Evolutionary conservation across 2,329 filamentous ascomycete species (phyloP), one percentile per base, ranked within the genome.

Genomic region (Alternaria infectoria): DNA sequence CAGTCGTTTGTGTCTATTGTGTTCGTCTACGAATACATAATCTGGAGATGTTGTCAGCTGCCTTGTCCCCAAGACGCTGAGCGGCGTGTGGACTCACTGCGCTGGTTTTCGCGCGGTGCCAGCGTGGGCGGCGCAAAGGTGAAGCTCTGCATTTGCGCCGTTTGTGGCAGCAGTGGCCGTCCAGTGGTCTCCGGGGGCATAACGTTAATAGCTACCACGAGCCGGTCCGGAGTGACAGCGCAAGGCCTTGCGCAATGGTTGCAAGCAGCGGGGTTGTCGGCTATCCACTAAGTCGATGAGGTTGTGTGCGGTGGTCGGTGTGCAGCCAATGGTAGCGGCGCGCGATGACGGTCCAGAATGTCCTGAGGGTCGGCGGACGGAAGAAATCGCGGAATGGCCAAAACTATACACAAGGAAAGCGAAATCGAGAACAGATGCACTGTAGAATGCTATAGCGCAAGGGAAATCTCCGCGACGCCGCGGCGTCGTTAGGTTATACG

Each of bases 11-110:
- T 98, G 96, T 68, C 96, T 91, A 83, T 98, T 98, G 81, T 98
- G 96, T 81, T 98, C 95, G 81, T 98, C 95, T 61, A 98, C 96
- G 78, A 98, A 98, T 74, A 98, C 96, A 91, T 97, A 98, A 80
- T 97, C 94, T 97, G 74, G 49, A 63, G 49, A 77, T 25, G 45
- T 40, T 51, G 67, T 78, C 66, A 76, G 68, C 60, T 36, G 23
- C n/a, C 17, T 19, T 30, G 7, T 43, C n/a, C 19, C 32, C 32
- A 25, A 32, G n/a, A 25, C 46, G 45, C 40, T 40, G 17, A 59
- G 43, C 44, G 47, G 51, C 49, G 65, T 51, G 60, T 40, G 54
- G 51, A 79, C 90, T 85, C 85, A 95, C 91, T 95, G 84, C 94
- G 95, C 77, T 95, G 92, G 64, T 91, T 92, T 80, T 93, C 91